Percentiles rank a stretch among this genome's conserved stretches.
Evolutionary conservation across 140 eudicot genomes (phyloP).

Genomic region (Stevia rebaudiana): DNA sequence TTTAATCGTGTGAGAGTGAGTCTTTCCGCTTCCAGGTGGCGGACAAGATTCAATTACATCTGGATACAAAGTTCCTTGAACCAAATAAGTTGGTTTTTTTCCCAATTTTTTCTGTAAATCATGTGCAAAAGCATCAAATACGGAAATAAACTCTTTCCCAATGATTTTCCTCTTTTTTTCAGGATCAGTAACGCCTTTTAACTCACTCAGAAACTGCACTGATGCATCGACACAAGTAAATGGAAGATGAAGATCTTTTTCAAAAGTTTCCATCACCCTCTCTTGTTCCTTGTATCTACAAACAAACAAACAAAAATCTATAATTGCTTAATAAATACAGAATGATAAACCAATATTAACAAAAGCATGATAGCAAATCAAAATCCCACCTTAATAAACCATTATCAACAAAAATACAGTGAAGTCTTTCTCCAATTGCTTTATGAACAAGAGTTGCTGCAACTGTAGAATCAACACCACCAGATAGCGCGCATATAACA

Average conservation of each 20-base stretch:
- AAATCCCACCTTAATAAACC: constrained; percentile 64
- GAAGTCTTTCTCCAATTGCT: constrained; percentile 92
- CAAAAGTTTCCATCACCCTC: constrained; percentile 89
- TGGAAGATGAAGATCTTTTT: constrained; percentile 85
- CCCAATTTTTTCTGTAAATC: constrained; percentile 71
- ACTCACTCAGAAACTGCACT: constrained; percentile 63
- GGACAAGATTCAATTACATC: constrained; percentile 99
- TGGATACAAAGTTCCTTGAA: constrained; percentile 96
- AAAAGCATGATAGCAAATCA: not conserved
- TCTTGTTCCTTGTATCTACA: constrained; percentile 81
- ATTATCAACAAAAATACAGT: constrained; percentile 86
- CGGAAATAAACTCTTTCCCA: constrained; percentile 76
- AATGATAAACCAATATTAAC: not conserved
- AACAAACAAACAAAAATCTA: not conserved
- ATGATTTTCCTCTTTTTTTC: constrained; percentile 88
- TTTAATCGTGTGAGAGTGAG: constrained; percentile 92
- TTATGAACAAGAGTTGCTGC: constrained; percentile 96
- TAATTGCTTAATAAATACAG: not conserved
- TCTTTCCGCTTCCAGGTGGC: constrained; percentile 92
- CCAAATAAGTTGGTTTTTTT: constrained; percentile 69
- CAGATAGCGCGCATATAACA: constrained; percentile 95
- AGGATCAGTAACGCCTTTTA: constrained; percentile 87
- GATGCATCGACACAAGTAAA: constrained; percentile 93
- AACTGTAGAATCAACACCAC: constrained; percentile 96
- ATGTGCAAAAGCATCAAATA: constrained; percentile 82